These are phyloP conservation scores for Mycotypha africana DNA, from an alignment of 371 early-diverging fungal species.

Conservation along the genomic window DNA sequence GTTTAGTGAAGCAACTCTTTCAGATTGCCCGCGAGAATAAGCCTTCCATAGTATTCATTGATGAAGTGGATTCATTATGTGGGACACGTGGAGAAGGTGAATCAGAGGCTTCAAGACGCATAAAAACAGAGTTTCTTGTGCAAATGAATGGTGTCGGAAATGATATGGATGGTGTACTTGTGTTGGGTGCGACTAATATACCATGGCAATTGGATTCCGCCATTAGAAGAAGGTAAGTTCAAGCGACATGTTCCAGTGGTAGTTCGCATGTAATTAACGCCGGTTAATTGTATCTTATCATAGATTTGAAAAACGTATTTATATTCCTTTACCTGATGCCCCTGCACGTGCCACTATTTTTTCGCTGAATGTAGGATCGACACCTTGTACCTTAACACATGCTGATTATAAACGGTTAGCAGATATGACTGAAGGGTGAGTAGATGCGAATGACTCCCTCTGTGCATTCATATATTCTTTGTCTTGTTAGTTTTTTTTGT, in stretches of 20 bases:
- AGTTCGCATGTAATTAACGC: neutral
- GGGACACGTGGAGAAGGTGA: conserved; percentile 95
- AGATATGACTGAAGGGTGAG: conserved; percentile 77
- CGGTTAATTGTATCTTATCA: too few relatives aligned
- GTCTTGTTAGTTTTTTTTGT: neutral
- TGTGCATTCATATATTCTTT: too few relatives aligned
- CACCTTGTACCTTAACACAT: conserved; percentile 70
- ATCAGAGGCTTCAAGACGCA: conserved; percentile 88
- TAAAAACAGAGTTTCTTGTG: conserved; percentile 92
- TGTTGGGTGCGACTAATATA: conserved; percentile 95
- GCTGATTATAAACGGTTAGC: conserved; percentile 74
- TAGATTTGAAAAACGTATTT: conserved; percentile 95
- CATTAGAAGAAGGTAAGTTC: conserved; percentile 75
- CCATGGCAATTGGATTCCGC: conserved; percentile 95
- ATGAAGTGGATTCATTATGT: conserved; percentile 95
- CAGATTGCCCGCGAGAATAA: conserved; percentile 87
- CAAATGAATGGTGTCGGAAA: conserved; percentile 98
- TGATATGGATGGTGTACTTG: conserved; percentile 88
- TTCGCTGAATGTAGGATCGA: conserved; percentile 85
- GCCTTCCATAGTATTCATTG: conserved; percentile 96
- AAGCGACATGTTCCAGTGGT: too few relatives aligned
- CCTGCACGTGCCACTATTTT: conserved; percentile 89
- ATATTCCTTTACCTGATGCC: conserved; percentile 90
- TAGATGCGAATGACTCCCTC: too few relatives aligned
- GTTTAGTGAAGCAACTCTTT: conserved; percentile 92